Evolutionary conservation across 1,139 yeast species (phyloP).

Genomic region (Sugiyamaella castrensis): DNA sequence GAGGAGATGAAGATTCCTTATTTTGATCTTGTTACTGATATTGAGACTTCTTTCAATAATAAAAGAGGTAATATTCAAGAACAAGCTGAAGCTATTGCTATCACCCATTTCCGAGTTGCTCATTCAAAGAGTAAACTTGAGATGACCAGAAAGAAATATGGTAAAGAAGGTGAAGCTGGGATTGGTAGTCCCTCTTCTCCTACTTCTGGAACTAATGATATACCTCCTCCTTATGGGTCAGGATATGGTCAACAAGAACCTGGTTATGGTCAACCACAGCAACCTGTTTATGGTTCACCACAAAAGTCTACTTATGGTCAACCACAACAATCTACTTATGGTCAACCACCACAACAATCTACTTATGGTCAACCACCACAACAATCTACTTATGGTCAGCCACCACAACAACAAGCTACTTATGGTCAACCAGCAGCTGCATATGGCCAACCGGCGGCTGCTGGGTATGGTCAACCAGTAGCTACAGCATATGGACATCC

Average conservation of each 20-base stretch:
- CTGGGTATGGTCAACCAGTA: conserved; percentile 22
- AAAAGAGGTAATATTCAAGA: conserved; percentile 93
- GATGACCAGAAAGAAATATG: conserved; percentile 73
- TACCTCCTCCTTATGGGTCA: conserved; percentile 32
- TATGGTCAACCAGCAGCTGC: conserved; percentile 33
- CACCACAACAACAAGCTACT: conserved; percentile 15
- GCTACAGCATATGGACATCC: conserved; percentile 37
- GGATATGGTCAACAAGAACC: conserved; percentile 33
- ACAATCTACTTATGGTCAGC: conserved; percentile 21
- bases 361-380: conserved; percentile 21
- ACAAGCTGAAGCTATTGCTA: conserved; percentile 76
- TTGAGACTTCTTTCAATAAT: conserved; percentile 68
- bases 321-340: conserved; percentile 32
- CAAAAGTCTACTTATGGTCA: conserved; percentile 26
- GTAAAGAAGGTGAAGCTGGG: conserved; percentile 44
- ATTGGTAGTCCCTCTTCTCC: conserved; percentile 35
- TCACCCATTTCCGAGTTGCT: conserved; percentile 86
- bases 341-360: conserved; percentile 24
- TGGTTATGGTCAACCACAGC: conserved; percentile 28
- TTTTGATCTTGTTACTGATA: conserved; percentile 80
- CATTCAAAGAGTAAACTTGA: conserved; percentile 83
- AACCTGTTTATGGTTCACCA: conserved; percentile 24
- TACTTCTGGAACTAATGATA: conserved; percentile 10
- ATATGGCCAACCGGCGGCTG: conserved; percentile 30
- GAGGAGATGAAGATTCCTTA: conserved; percentile 96